Conservation (phyloP, 768 basidiomycete genomes). For the Hygrophoropsis aurantiaca region DNA sequence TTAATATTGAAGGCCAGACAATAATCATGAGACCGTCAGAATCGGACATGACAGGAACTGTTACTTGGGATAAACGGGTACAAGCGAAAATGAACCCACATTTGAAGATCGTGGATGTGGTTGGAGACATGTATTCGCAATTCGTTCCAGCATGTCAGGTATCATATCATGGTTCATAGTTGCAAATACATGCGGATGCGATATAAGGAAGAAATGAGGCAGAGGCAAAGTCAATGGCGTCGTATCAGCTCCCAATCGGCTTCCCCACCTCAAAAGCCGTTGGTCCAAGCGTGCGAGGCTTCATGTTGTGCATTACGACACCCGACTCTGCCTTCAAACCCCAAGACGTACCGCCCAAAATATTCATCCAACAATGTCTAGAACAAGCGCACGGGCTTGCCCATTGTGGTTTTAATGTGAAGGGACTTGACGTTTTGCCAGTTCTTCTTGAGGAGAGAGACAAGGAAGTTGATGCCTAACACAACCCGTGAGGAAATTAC, state of each 20-base stretch:
- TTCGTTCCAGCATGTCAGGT: background rate
- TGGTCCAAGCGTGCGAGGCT: conserved; percentile 99
- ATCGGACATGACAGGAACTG: no score
- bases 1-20: no score
- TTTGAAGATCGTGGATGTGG: no score
- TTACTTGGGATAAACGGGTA: no score
- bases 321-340: conserved; percentile 22
- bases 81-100: no score
- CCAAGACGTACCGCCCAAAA: conserved; percentile 13
- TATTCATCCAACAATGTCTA: conserved; percentile 33
- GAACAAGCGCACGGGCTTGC: conserved; percentile 95
- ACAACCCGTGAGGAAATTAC: conserved; percentile 7
- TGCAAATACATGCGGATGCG: conserved; percentile 7
- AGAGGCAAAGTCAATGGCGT: conserved; percentile 26
- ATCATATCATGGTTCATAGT: conserved; percentile 4
- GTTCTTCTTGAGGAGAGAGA: conserved; percentile 99
- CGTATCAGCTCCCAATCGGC: conserved; percentile 91
- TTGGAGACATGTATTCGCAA: background rate
- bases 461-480: conserved; percentile 97
- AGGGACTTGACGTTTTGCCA: conserved; percentile 99
- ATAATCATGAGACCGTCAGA: no score
- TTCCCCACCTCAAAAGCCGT: conserved; percentile 67
- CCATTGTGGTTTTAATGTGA: conserved; percentile 99
- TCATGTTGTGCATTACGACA: conserved; percentile 84
- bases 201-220: conserved; percentile 11